Conservation (phyloP, 2,329 filamentous ascomycete species). For the Ophiocordyceps camponoti-rufipedis region DNA sequence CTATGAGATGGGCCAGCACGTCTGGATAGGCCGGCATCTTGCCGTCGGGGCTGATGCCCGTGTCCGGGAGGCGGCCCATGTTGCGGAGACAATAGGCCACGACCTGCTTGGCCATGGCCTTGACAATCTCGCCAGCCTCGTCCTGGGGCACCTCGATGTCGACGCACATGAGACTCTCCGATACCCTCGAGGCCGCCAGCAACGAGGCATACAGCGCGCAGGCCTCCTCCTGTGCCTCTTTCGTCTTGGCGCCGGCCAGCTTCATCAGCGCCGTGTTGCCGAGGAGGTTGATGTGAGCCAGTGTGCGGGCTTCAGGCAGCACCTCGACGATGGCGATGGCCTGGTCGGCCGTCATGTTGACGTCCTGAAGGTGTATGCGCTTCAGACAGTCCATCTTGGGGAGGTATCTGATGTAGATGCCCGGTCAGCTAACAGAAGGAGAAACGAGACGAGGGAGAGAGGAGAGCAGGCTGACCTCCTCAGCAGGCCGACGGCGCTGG, state of each 20-base stretch:
- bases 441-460: neutral
- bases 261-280: constrained; percentile 59
- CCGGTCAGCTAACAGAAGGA: neutral
- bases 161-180: constrained; percentile 66
- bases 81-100: constrained; percentile 87
- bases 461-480: constrained; percentile 36
- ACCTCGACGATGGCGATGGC: constrained; percentile 83
- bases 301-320: constrained; percentile 59
- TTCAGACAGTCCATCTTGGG: constrained; percentile 64
- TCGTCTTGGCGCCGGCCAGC: constrained; percentile 58
- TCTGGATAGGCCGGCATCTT: constrained; percentile 42
- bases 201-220: constrained; percentile 86
- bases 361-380: constrained; percentile 72
- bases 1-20: constrained; percentile 73
- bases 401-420: constrained; percentile 35
- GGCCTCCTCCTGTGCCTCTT: constrained; percentile 75
- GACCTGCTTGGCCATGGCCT: constrained; percentile 83
- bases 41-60: constrained; percentile 30
- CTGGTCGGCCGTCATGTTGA: constrained; percentile 69
- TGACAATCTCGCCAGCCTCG: constrained; percentile 77
- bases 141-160: constrained; percentile 77
- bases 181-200: constrained; percentile 72
- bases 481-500: constrained; percentile 57
- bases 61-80: constrained; percentile 60
- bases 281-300: constrained; percentile 76